phyloP scores from a whole-genome alignment of 1,139 yeast genomes.

The Yamadazyma diospyri region DNA sequence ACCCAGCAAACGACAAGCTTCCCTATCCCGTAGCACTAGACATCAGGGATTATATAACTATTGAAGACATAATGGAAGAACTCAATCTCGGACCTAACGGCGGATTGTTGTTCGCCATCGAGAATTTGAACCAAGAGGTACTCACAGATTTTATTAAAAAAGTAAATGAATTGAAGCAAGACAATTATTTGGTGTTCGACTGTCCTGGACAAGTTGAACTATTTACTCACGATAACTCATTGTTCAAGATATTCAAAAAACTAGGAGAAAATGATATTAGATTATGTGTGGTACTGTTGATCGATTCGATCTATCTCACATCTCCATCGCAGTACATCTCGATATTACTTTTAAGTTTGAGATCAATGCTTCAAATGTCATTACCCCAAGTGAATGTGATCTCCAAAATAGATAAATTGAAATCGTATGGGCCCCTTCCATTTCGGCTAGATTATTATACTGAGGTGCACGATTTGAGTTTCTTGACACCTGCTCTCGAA shows the following conservation, averaged over 20 bases:
- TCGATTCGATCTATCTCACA: slow-evolving; percentile 82
- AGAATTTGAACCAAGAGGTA: slow-evolving; percentile 44
- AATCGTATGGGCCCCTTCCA: slow-evolving; percentile 56
- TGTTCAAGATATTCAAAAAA: slow-evolving; percentile 33
- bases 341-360: slow-evolving; percentile 68
- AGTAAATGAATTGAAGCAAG: slow-evolving; percentile 53
- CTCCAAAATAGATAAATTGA: slow-evolving; percentile 81
- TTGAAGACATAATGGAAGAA: slow-evolving; percentile 89
- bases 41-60: slow-evolving; percentile 78
- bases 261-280: slow-evolving; percentile 55
- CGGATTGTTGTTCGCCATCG: slow-evolving; percentile 86
- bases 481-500: slow-evolving; percentile 65
- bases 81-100: slow-evolving; percentile 90
- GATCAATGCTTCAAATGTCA: slow-evolving; percentile 53
- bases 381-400: slow-evolving; percentile 51
- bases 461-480: slow-evolving; percentile 80
- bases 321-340: slow-evolving; percentile 92
- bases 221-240: slow-evolving; percentile 44
- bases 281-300: slow-evolving; percentile 79
- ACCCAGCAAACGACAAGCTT: slow-evolving; percentile 87
- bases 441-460: slow-evolving; percentile 84
- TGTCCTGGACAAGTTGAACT: slow-evolving; percentile 60
- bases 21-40: slow-evolving; percentile 78
- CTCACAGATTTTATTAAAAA: slow-evolving; percentile 58
- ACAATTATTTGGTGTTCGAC: slow-evolving; percentile 80